Evolutionary conservation across 176 grass and related monocot genomes (phyloP), one percentile per base, ranked within the genome.

Genomic region (Carex parvula): DNA sequence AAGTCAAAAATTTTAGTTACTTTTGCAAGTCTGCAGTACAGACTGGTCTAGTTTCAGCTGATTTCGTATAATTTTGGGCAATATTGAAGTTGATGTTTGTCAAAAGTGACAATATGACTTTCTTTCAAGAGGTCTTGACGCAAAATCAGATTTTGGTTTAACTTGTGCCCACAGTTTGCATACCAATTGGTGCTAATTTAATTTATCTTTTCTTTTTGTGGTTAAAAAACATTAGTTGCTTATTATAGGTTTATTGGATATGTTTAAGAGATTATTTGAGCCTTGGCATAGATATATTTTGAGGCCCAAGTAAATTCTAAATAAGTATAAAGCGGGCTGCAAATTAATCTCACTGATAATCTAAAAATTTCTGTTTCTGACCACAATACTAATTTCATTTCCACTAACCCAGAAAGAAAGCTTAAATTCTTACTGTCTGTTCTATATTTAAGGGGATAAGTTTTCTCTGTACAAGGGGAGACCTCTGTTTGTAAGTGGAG

Each of bases 381-480:
- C 18, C 18, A 22, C n/a, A 50, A 10, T n/a, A 50, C 0, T 24
- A 24, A 22, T 48, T 24, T 24, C 18, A 48, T 73, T 50, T 50
- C 41, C 50, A 24, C 35, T 17, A 54, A 77, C 11, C 20, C 56
- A 56, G 8, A 64, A 61, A 64, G 3, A 46, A 48, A 24, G 56
- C 42, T 62, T 46, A 0, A 65, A 24, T 83, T 68, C 60, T 83
- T 33, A 81, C 39, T 21, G 30, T 80, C 72, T 88, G 70, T 21
- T 70, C 59, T 52, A 54, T 90, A 80, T 53, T 87, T 59, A 89
- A 99, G 93, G 88, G 80, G 85, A 99, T 69, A 92, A 78, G 81
- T 77, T 60, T 60, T 90, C 61, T 62, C 17, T 85, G 57, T 87
- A 85, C 75, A 92, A 64, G 70, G 86, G 86, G 62, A 84, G 88